phyloP scores from a whole-genome alignment of 1,139 yeast genomes.

The Pichia sp. region DNA sequence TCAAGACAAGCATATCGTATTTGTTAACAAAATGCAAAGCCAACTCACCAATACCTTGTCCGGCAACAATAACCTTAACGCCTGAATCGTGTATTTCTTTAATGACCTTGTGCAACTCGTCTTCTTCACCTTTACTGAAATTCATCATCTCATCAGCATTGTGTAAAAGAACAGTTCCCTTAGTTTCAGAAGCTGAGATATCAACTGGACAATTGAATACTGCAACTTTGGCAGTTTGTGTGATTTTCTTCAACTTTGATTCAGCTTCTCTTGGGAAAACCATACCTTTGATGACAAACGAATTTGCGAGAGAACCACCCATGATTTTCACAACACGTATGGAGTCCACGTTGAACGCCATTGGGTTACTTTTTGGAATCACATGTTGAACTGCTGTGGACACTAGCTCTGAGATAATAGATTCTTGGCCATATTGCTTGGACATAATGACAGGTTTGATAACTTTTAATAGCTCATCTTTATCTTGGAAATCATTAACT shows the following conservation, averaged over 20 bases:
- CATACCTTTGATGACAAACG: constrained; percentile 92
- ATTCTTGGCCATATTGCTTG: constrained; percentile 89
- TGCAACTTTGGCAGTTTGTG: constrained; percentile 72
- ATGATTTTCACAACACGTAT: constrained; percentile 92
- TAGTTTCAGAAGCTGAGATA: constrained; percentile 91
- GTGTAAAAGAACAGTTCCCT: constrained; percentile 92
- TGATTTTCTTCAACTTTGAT: constrained; percentile 69
- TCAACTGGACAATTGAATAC: constrained; percentile 93
- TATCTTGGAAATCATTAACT: constrained; percentile 53
- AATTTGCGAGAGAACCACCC: constrained; percentile 77
- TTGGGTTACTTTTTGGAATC: constrained; percentile 54
- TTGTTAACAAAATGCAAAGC: constrained; percentile 91
- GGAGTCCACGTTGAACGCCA: constrained; percentile 77
- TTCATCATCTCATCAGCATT: constrained; percentile 96
- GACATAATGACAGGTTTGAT: constrained; percentile 87
- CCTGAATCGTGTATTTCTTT: constrained; percentile 83
- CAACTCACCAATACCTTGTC: constrained; percentile 87
- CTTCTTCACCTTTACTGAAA: constrained; percentile 94
- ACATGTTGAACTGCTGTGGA: constrained; percentile 80
- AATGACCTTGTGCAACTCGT: constrained; percentile 81
- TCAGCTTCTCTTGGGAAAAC: constrained; percentile 97
- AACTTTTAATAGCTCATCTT: constrained; percentile 63
- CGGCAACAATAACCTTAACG: constrained; percentile 84
- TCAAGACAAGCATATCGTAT: constrained; percentile 76
- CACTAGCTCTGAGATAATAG: constrained; percentile 70